phyloP scores from a whole-genome alignment of 2,329 filamentous ascomycete genomes.

The Drechslerella dactyloides region DNA sequence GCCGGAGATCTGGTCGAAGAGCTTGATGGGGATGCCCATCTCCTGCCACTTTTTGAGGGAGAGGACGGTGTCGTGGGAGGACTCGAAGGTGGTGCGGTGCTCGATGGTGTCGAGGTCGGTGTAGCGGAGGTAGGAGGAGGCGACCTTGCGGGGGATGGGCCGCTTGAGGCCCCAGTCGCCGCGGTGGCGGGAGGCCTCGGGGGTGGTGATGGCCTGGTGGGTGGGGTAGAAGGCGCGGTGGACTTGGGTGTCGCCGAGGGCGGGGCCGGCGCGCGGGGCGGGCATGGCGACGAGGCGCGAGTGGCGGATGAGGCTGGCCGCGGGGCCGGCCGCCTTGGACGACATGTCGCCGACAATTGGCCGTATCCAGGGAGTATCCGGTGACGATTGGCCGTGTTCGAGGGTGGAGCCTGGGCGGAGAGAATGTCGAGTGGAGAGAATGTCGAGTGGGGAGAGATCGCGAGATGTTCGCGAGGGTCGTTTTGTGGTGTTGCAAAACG shows the following conservation, averaged over 20 bases:
- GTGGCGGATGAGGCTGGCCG: constrained; percentile 53
- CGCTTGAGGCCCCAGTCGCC: constrained; percentile 55
- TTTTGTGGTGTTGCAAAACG: no score
- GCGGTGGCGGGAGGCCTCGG: constrained; percentile 52
- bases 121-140: constrained; percentile 53
- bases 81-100: constrained; percentile 54
- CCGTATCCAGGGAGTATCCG: constrained; percentile 1
- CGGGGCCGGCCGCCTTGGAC: constrained; percentile 53
- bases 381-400: not conserved
- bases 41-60: constrained; percentile 55
- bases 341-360: constrained; percentile 40
- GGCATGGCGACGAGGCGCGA: constrained; percentile 55
- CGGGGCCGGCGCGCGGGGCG: constrained; percentile 49
- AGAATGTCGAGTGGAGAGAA: no score
- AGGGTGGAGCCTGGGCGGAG: not conserved
- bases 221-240: constrained; percentile 52
- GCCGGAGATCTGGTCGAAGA: constrained; percentile 10
- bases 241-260: constrained; percentile 49
- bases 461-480: no score
- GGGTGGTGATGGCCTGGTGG: constrained; percentile 54
- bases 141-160: constrained; percentile 52
- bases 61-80: constrained; percentile 54
- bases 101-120: constrained; percentile 55
- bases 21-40: constrained; percentile 52
- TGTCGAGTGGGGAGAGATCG: no score